phyloP scores from a whole-genome alignment of 306 rosid species.

The Morella rubra region DNA sequence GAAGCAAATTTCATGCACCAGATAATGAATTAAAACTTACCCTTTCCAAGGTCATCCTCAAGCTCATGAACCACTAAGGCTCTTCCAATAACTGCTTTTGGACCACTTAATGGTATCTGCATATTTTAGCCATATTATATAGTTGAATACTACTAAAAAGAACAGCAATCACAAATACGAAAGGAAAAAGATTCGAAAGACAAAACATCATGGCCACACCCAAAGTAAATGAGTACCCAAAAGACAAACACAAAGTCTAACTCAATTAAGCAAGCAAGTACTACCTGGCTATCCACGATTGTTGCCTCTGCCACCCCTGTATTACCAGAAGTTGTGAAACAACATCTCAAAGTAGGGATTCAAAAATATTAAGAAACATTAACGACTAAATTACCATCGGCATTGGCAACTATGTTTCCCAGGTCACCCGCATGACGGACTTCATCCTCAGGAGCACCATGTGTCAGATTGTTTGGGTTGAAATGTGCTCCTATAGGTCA shows the following conservation, averaged over 20 bases:
- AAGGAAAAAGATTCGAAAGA: neutral
- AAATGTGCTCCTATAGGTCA: constrained; percentile 72
- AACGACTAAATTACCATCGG: constrained; percentile 47
- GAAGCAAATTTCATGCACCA: neutral
- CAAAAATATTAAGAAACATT: neutral
- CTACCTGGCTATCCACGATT: constrained; percentile 75
- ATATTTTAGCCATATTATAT: constrained; percentile 16
- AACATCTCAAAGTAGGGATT: constrained; percentile 3
- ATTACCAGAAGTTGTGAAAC: constrained; percentile 17
- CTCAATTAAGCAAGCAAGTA: neutral
- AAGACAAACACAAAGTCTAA: neutral
- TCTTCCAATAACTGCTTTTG: constrained; percentile 77
- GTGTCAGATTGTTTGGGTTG: constrained; percentile 66
- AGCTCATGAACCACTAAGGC: constrained; percentile 89
- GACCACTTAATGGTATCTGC: constrained; percentile 77
- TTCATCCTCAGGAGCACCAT: constrained; percentile 93
- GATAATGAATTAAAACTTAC: constrained; percentile 36
- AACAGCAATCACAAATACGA: constrained; percentile 1
- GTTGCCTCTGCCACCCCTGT: constrained; percentile 76
- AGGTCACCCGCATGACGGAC: constrained; percentile 99
- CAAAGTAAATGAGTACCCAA: neutral
- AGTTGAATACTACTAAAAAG: constrained; percentile 14
- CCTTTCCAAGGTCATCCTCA: constrained; percentile 85
- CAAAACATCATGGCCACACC: neutral
- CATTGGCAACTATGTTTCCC: constrained; percentile 93